Percentiles rank a stretch among this genome's conserved stretches.
Conservation (phyloP, 2,329 filamentous ascomycete genomes). For the Pseudogymnoascus destructans region DNA sequence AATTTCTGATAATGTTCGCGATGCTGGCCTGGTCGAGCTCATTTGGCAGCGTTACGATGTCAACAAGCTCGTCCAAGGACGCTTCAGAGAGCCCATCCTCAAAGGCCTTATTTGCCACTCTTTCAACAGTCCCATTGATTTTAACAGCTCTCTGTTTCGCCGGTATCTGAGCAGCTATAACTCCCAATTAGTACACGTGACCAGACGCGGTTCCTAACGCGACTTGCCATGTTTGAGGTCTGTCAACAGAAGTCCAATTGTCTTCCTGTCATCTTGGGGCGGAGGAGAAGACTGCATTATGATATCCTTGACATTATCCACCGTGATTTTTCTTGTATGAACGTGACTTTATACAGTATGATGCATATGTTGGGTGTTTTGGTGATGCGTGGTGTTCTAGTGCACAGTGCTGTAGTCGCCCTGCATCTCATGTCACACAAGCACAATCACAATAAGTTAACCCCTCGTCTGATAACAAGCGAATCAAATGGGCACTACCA, state of each 20-base stretch:
- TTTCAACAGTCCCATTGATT: slow-evolving; percentile 52
- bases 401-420: not conserved
- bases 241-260: slow-evolving; percentile 13
- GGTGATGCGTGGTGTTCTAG: not conserved
- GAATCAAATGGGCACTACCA: not conserved
- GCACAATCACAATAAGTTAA: not conserved
- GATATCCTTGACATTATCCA: not conserved
- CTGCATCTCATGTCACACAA: slow-evolving; percentile 1
- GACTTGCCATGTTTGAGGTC: slow-evolving; percentile 22
- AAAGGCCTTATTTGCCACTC: slow-evolving; percentile 48
- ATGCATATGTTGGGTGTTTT: slow-evolving; percentile 1
- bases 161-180: slow-evolving; percentile 43
- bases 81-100: slow-evolving; percentile 51
- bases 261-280: not conserved
- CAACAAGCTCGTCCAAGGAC: slow-evolving; percentile 49
- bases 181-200: not conserved
- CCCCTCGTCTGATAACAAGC: slow-evolving; percentile 7
- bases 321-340: not conserved
- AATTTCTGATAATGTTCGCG: slow-evolving; percentile 53
- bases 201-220: slow-evolving; percentile 13
- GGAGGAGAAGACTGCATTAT: slow-evolving; percentile 3
- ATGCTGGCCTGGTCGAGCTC: slow-evolving; percentile 65
- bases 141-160: slow-evolving; percentile 52
- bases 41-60: slow-evolving; percentile 51
- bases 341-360: not conserved